Evolutionary conservation across 1,139 yeast species (phyloP).

Genomic region (Pichia terricola): DNA sequence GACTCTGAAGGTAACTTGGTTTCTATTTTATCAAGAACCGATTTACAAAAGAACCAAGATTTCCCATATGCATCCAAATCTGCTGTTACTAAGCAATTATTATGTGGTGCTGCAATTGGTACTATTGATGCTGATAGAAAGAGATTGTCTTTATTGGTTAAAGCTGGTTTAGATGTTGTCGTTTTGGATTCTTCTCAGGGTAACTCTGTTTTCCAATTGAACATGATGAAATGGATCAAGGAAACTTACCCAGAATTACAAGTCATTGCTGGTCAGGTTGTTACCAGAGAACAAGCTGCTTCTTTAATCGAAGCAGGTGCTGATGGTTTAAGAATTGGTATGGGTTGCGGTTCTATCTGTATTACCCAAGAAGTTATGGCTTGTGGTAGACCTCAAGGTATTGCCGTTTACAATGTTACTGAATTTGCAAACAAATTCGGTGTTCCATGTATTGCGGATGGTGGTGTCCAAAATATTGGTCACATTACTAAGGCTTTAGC

Average conservation of each 20-base stretch:
- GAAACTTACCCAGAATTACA: constrained; percentile 66
- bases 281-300: constrained; percentile 98
- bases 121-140: constrained; percentile 82
- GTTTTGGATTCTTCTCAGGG: constrained; percentile 96
- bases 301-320: constrained; percentile 92
- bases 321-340: constrained; percentile 96
- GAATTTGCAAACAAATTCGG: constrained; percentile 86
- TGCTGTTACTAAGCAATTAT: constrained; percentile 82
- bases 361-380: constrained; percentile 99
- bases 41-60: constrained; percentile 89
- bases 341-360: constrained; percentile 99
- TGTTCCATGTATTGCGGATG: constrained; percentile 97
- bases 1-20: constrained; percentile 69
- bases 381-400: constrained; percentile 99
- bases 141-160: constrained; percentile 77
- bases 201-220: constrained; percentile 87
- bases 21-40: constrained; percentile 89
- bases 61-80: constrained; percentile 95
- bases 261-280: constrained; percentile 97
- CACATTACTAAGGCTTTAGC: constrained; percentile 96
- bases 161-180: constrained; percentile 96
- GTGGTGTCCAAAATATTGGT: constrained; percentile 98
- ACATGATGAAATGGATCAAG: constrained; percentile 91
- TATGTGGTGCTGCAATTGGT: constrained; percentile 99
- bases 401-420: constrained; percentile 82